Evolutionary conservation across 2,329 filamentous ascomycete species (phyloP).

Genomic region (Sclerotinia spermophila): DNA sequence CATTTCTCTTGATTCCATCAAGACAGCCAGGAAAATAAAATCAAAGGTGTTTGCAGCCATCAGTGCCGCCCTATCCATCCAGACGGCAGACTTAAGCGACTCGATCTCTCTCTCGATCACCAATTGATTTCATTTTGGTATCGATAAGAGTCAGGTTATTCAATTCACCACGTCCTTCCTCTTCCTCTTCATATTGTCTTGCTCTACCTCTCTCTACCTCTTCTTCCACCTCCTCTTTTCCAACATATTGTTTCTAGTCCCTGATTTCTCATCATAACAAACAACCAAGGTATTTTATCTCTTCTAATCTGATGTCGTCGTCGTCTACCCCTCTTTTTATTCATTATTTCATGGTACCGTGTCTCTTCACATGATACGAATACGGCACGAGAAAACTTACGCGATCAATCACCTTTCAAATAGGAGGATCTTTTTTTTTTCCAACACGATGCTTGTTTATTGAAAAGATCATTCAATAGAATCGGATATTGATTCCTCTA

Average conservation of each 20-base stretch:
- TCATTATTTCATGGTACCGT: neutral
- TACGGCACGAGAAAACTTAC: slow-evolving; percentile 14
- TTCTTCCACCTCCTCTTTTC: neutral
- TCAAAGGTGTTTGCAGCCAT: neutral
- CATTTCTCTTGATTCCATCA: neutral
- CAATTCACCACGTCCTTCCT: neutral
- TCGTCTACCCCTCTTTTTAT: neutral
- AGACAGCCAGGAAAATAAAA: neutral
- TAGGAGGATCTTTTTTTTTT: slow-evolving; percentile 6
- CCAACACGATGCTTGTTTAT: neutral
- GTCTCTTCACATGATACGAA: slow-evolving; percentile 12
- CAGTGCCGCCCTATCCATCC: slow-evolving; percentile 8
- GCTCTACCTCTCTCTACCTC: neutral
- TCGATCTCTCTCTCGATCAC: neutral
- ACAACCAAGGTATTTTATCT: neutral
- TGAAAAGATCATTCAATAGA: neutral
- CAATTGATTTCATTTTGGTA: slow-evolving; percentile 8
- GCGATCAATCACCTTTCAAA: slow-evolving; percentile 7
- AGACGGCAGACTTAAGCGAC: slow-evolving; percentile 5
- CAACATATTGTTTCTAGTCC: neutral
- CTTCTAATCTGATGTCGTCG: neutral
- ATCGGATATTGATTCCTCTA: neutral
- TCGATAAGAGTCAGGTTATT: slow-evolving; percentile 4
- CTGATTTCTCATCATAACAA: neutral
- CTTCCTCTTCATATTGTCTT: neutral